Percentiles rank a stretch among this genome's conserved stretches.
phyloP scores from a whole-genome alignment of 2,329 filamentous ascomycete species.

The Nemania sp. region DNA sequence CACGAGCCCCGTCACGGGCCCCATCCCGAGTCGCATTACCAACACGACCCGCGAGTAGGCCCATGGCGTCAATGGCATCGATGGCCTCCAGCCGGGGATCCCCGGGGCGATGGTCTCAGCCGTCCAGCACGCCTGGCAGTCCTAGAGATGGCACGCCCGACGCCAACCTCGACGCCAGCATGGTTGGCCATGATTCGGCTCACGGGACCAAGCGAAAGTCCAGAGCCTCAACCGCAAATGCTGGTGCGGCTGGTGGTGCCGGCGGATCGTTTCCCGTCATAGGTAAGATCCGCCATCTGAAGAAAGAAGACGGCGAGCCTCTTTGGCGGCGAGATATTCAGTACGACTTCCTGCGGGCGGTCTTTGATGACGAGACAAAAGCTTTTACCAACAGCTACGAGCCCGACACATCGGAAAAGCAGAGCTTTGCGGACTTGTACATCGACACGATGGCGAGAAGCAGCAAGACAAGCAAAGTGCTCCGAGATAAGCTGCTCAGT shows the following conservation, averaged over 20 bases:
- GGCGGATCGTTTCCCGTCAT: slow-evolving; percentile 37
- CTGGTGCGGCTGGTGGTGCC: slow-evolving; percentile 20
- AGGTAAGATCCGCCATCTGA: slow-evolving; percentile 79
- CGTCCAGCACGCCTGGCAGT: slow-evolving; percentile 29
- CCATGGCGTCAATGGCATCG: slow-evolving; percentile 19
- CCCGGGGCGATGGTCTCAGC: slow-evolving; percentile 35
- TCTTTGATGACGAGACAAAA: slow-evolving; percentile 72
- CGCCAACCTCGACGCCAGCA: slow-evolving; percentile 34
- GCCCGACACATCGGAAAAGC: slow-evolving; percentile 57
- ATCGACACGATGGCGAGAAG: slow-evolving; percentile 98
- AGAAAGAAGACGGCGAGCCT: slow-evolving; percentile 86
- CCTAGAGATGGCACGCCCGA: slow-evolving; percentile 28
- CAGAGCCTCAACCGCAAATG: slow-evolving; percentile 26
- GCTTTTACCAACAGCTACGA: slow-evolving; percentile 94
- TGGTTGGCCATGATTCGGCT: slow-evolving; percentile 30
- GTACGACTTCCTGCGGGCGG: slow-evolving; percentile 78
- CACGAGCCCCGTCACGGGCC: slow-evolving; percentile 5
- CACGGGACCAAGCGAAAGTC: slow-evolving; percentile 35
- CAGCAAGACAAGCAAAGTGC: slow-evolving; percentile 98
- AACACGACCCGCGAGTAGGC: neutral
- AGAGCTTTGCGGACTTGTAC: slow-evolving; percentile 92
- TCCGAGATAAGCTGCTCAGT: slow-evolving; percentile 93
- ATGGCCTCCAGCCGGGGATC: slow-evolving; percentile 38
- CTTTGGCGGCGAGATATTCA: slow-evolving; percentile 88
- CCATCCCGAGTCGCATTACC: neutral